Base-by-base conservation (phyloP, 2,329 filamentous ascomycete species). In the Botrytis paeoniae region DNA sequence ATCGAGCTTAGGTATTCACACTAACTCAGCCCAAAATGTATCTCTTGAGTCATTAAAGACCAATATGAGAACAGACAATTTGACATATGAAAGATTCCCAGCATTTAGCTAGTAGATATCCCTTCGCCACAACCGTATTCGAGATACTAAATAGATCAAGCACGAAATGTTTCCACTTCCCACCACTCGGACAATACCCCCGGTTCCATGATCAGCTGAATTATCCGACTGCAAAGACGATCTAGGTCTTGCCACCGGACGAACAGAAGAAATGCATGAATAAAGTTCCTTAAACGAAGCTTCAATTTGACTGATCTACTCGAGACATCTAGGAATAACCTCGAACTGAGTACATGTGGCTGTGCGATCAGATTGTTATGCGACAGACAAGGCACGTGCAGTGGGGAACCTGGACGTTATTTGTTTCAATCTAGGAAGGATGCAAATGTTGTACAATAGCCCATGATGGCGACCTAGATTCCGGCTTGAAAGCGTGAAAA, bases 221-320 rank as follows among this genome's bases (percentile, higher is more conserved):
- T n/a, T 32, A 16, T 20, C 25, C 37, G 60, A 62, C 18, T 18
- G 14, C 29, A 41, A 29, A 8, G 37, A 41, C 16, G 39, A n/a
- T 39, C 60, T 29, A 25, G 37, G 35, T 62, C 60, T 62, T 41
- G 60, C 37, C 60, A 62, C 37, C 60, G 14, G 60, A 62, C 35
- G 60, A 62, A 62, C 60, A 62, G 29, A 65, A 8, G n/a, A 35
- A 65, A 37, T 22, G 43, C 29, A 65, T 65, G 43, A 65, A n/a
- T 48, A 35, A 18, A 48, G 20, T 35, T n/a, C 32, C 41, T 29
- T 22, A 8, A 62, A 65, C 35, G 12, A 48, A 48, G 29, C 62
- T 35, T 65, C 22, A 9, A 16, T 48, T 45, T 22, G 62, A 35
- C 41, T 48, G 29, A 48, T 65, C 63, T 65, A 45, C 48, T 41